Base-by-base conservation (phyloP, 805 yeast genomes). In the Metschnikowia orientalis region DNA sequence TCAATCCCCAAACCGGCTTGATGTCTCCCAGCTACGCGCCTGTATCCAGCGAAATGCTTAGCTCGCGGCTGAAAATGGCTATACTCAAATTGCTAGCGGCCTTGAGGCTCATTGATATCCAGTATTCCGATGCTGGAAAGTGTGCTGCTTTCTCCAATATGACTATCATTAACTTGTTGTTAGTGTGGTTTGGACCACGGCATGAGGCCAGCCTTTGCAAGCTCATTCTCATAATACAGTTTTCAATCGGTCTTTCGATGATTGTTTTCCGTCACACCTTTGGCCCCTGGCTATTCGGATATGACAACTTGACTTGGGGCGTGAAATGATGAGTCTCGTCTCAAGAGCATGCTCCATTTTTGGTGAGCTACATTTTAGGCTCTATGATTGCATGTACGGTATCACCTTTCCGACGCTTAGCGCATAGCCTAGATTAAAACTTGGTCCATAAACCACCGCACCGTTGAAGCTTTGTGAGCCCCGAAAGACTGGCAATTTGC, bases 101-200 rank as follows among this genome's bases (percentile, higher is more conserved):
- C 15, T 42, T 82, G 13, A 55, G 63, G 16, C 59, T 90, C 20
- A 56, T 88, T 7, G 65, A 42, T 21, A 37, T 63, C 6, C 41
- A 55, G 33, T 40, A 56, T 26, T 52, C 48, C 29, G 39, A 37
- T 3, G 33, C 49, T 4, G 42, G 49, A 6, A 17, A 47, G 8
- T 54, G 70, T 18, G 53, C 57, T 6, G 61, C 69, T 38, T 76
- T 83, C 35, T 78, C 92, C 8, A 92, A 92, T 53, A 69, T 90
- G 74, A 92, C 99, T 2, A 59, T 92, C 30, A 88, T 92, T 44
- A 92, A 90, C 53, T 64, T 92, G 41, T 71, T 74, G 2, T 61
- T 90, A 25, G 95, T 90, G 7, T 78, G 88, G 84, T 67, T 81
- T 26, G 98, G 98, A 1, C 97, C 98, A 4, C 55, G 83, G 67